These are phyloP conservation scores for Phylloporus rhodoxanthus DNA, from an alignment of 768 basidiomycete genomes.

Conservation along the genomic window DNA sequence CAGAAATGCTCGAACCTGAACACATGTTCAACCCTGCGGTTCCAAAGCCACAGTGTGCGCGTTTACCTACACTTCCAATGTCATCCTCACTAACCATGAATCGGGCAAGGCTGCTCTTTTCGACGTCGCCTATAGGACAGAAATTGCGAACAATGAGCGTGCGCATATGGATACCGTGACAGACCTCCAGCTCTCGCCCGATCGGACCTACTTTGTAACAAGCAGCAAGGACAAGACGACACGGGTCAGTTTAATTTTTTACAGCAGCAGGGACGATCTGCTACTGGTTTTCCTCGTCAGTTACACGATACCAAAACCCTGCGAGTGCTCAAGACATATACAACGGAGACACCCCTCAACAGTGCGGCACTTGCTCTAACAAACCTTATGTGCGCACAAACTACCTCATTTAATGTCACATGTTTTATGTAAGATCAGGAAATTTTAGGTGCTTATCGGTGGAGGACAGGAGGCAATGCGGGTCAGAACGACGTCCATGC, in stretches of 20 bases:
- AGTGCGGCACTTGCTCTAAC: slow-evolving; percentile 80
- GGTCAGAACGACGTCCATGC: slow-evolving; percentile 88
- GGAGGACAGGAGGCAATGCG: slow-evolving; percentile 98
- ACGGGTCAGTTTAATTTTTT: slow-evolving; percentile 46
- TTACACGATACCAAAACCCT: slow-evolving; percentile 88
- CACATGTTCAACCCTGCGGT: slow-evolving; percentile 80
- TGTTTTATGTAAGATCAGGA: not conserved
- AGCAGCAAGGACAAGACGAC: slow-evolving; percentile 97
- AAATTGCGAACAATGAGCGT: slow-evolving; percentile 75
- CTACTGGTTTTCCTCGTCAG: slow-evolving; percentile 17
- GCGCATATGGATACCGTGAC: slow-evolving; percentile 85
- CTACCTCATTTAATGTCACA: not conserved
- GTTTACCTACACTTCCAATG: slow-evolving; percentile 70
- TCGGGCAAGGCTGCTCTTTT: slow-evolving; percentile 92
- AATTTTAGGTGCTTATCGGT: slow-evolving; percentile 71
- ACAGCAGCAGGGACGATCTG: too few species aligned
- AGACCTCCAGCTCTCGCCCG: slow-evolving; percentile 85
- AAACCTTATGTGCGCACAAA: slow-evolving; percentile 68
- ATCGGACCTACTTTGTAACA: slow-evolving; percentile 92
- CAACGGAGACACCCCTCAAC: slow-evolving; percentile 93
- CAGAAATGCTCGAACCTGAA: slow-evolving; percentile 72
- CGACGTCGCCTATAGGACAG: slow-evolving; percentile 82
- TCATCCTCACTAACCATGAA: slow-evolving; percentile 93
- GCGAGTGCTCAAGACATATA: slow-evolving; percentile 86
- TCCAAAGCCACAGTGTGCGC: slow-evolving; percentile 97